These are phyloP conservation scores for Purshia tridentata DNA, from an alignment of 306 rosid species.

Conservation along the genomic window DNA sequence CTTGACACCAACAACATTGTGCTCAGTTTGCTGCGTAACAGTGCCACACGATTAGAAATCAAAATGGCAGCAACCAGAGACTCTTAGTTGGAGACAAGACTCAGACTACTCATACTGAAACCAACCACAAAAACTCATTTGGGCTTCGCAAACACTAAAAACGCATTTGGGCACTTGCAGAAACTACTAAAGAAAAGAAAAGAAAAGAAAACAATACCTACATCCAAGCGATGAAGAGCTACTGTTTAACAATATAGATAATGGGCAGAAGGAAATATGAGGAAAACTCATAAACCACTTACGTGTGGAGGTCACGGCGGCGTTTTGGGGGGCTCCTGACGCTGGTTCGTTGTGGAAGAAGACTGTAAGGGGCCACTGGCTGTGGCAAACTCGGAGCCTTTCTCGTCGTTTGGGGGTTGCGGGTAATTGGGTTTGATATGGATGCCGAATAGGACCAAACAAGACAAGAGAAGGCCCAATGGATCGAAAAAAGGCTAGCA, in stretches of 20 bases:
- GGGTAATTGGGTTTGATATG: neutral
- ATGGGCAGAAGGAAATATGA: neutral
- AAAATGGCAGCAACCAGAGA: neutral
- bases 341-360: neutral
- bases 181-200: neutral
- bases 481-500: no score
- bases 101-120: neutral
- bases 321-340: neutral
- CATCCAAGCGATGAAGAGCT: neutral
- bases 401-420: neutral
- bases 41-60: neutral
- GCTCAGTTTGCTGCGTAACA: conserved; percentile 25
- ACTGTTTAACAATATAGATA: neutral
- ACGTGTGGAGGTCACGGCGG: conserved; percentile 1
- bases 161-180: neutral
- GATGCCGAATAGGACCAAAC: neutral
- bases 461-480: neutral
- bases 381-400: neutral
- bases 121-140: neutral
- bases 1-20: conserved; percentile 52
- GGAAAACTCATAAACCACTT: conserved; percentile 4
- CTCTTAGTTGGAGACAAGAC: neutral
- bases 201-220: no score
- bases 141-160: neutral
- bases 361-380: neutral